Base-by-base conservation (phyloP, 108 stramenopile species). In the Thalassiosira profunda region DNA sequence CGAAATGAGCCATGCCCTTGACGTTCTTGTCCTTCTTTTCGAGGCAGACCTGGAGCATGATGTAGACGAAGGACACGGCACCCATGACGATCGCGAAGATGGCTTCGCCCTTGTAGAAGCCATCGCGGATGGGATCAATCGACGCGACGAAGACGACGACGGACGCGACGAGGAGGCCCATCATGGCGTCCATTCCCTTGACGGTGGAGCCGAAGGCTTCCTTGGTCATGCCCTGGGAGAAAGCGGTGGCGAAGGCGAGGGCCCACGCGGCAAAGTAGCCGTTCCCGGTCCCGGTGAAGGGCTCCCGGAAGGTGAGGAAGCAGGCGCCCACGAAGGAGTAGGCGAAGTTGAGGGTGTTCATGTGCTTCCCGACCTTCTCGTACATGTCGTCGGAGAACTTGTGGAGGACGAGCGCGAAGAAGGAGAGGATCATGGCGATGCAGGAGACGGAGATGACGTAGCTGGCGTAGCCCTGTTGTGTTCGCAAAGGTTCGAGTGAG, bases 241-340 rank as follows among this genome's bases (percentile, higher is more conserved):
- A 46, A 7, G 67, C 63, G 75, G 37, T 30, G 36, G 64, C 74
- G 48, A 59, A 70, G n/a, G 79, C 67, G 35, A 51, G 18, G 17
- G 53, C 62, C 76, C 76, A 77, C 8, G 78, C 72, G 10, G 67
- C 26, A 25, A 79, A 79, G 29, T 73, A 79, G 10, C 78, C 78
- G 25, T 79, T 79, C 8, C 49, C 44, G 4, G 72, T 74, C 17
- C 36, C 20, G 10, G 49, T 28, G 38, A 74, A 79, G n/a, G 78
- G 78, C 0, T 23, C 58, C 33, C 30, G 38, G 40, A 79, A 79
- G 10, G 78, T 89, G 30, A 89, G 60, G 10, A 89, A 46, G 25
- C 88, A 66, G 18, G 82, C 75, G 10, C 79, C 85, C 18, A 86
- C 49, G 11, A 76, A 64, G 24, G 58, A 51, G 79, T 79, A 86